Percentiles rank a stretch among this genome's conserved stretches.
Conservation (phyloP, 1,284 basidiomycete species). For the Melampsora americana region DNA sequence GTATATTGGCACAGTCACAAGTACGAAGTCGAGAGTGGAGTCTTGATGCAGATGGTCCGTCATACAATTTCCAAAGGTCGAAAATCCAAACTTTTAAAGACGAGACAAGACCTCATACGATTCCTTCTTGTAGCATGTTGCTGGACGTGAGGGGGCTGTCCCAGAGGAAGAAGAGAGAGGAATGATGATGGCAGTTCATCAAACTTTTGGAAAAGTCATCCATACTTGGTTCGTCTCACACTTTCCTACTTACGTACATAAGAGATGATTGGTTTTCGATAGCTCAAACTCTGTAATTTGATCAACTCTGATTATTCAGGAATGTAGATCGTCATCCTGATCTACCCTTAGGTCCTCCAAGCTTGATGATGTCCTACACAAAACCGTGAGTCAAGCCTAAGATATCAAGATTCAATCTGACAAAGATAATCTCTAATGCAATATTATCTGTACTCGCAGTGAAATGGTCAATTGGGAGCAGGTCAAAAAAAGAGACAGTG, state of each 20-base stretch:
- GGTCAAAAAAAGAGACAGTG: conserved; percentile 42
- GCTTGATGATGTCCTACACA: conserved; percentile 46
- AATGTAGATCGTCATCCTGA: conserved; percentile 45
- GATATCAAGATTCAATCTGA: background rate
- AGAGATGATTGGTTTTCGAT: background rate
- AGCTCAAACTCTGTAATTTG: no score
- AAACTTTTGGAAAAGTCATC: conserved; percentile 46
- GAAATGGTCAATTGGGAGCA: conserved; percentile 43
- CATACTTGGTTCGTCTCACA: conserved; percentile 45
- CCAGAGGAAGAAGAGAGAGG: conserved; percentile 45
- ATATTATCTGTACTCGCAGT: background rate
- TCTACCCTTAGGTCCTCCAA: conserved; percentile 46
- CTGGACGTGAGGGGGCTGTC: conserved; percentile 31
- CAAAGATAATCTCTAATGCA: background rate
- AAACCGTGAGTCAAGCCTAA: conserved; percentile 6
- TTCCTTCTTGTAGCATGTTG: background rate
- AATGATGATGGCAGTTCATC: conserved; percentile 44
- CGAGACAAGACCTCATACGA: background rate
- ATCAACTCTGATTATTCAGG: background rate
- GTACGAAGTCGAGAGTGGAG: conserved; percentile 51
- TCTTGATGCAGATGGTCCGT: conserved; percentile 48
- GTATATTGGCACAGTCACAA: conserved; percentile 52
- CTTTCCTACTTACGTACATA: background rate
- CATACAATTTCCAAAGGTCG: conserved; percentile 21
- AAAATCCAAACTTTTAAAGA: no score